Evolutionary conservation across 1,284 basidiomycete species (phyloP).

Genomic region (Ustilago bromivora): DNA sequence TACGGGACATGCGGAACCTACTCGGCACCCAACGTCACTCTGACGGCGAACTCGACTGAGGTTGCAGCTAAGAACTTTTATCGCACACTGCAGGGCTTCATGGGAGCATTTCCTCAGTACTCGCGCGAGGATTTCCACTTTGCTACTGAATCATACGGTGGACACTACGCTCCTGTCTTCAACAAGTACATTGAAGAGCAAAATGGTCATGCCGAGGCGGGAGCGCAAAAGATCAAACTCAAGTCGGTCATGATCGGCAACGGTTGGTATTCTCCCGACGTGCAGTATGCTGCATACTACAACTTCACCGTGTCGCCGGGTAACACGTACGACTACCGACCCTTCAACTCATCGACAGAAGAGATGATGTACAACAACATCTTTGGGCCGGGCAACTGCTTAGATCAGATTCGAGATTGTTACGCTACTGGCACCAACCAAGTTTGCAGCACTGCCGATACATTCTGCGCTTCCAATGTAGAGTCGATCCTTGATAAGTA

Average conservation of each 20-base stretch:
- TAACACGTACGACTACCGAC: slow-evolving; percentile 52
- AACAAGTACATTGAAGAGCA: slow-evolving; percentile 73
- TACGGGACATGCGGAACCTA: slow-evolving; percentile 53
- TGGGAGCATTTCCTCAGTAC: slow-evolving; percentile 59
- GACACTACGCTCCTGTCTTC: slow-evolving; percentile 75
- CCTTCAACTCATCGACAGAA: slow-evolving; percentile 42
- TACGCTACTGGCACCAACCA: slow-evolving; percentile 36
- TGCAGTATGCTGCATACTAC: slow-evolving; percentile 60
- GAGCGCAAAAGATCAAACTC: slow-evolving; percentile 75
- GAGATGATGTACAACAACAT: slow-evolving; percentile 49
- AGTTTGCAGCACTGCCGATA: slow-evolving; percentile 55
- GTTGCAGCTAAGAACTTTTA: slow-evolving; percentile 69
- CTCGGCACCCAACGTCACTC: slow-evolving; percentile 44
- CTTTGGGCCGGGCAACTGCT: slow-evolving; percentile 54
- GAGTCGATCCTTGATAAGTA: slow-evolving; percentile 44
- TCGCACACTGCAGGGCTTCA: slow-evolving; percentile 74
- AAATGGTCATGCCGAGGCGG: slow-evolving; percentile 73
- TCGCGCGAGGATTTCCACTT: slow-evolving; percentile 73
- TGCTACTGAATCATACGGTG: slow-evolving; percentile 74
- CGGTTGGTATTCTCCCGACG: slow-evolving; percentile 53
- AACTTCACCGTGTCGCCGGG: slow-evolving; percentile 58
- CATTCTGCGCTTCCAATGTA: slow-evolving; percentile 50
- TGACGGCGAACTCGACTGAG: slow-evolving; percentile 52
- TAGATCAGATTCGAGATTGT: slow-evolving; percentile 56
- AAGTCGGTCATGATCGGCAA: slow-evolving; percentile 76